A percentile compares a stretch with the other conserved stretches of the same genome.
These are phyloP conservation scores for Populus davidiana DNA, from an alignment of 345 rosid species.

Conservation along the genomic window DNA sequence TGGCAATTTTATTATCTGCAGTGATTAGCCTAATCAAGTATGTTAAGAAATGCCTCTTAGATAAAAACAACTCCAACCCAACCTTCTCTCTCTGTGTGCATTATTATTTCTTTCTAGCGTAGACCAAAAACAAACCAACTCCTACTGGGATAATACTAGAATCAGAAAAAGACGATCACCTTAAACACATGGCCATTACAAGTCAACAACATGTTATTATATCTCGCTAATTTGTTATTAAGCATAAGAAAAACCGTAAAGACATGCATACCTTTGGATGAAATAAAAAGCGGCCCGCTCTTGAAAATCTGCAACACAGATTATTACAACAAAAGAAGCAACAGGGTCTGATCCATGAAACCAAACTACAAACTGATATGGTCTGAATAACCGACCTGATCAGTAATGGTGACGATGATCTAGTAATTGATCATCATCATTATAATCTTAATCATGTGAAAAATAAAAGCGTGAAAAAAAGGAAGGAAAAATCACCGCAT, in stretches of 20 bases:
- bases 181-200: neutral
- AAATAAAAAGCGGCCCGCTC: slow-evolving; percentile 30
- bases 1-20: neutral
- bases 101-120: neutral
- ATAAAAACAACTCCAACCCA: neutral
- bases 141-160: neutral
- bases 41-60: neutral
- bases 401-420: neutral
- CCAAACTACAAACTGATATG: neutral
- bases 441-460: neutral
- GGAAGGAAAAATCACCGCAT: neutral
- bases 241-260: neutral
- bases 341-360: neutral
- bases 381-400: neutral
- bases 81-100: neutral
- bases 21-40: neutral
- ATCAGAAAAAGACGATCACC: neutral
- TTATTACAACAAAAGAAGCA: neutral
- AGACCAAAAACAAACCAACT: neutral
- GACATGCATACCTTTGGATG: slow-evolving; percentile 20
- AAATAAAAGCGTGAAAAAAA: neutral
- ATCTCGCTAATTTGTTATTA: neutral
- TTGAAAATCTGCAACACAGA: slow-evolving; percentile 19
- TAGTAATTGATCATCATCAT: neutral
- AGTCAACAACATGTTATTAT: neutral